phyloP scores from a whole-genome alignment of 192 early-diverging fungal species.

The Tieghemiomyces parasiticus region DNA sequence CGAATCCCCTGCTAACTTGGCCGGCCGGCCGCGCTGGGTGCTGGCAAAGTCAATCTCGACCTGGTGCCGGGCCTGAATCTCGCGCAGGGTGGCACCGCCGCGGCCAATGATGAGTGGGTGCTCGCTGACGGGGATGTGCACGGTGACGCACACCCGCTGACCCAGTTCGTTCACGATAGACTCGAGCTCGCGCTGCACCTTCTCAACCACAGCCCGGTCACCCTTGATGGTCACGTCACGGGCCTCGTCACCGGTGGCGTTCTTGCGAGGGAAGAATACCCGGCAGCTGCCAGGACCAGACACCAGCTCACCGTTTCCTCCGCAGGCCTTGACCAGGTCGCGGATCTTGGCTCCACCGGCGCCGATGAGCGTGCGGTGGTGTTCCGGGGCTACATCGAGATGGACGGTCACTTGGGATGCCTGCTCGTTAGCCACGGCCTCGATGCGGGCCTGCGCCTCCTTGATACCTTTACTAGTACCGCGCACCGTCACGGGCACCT shows the following conservation, averaged over 20 bases:
- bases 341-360: constrained; percentile 42
- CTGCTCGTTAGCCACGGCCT: constrained; percentile 41
- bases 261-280: constrained; percentile 41
- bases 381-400: constrained; percentile 29
- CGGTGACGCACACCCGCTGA: constrained; percentile 32
- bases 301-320: constrained; percentile 36
- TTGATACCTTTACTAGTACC: constrained; percentile 40
- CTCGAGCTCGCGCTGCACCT: constrained; percentile 28
- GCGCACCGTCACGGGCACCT: constrained; percentile 27
- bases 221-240: constrained; percentile 47
- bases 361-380: constrained; percentile 56
- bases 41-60: constrained; percentile 52
- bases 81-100: constrained; percentile 50
- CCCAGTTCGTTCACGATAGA: constrained; percentile 34
- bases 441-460: constrained; percentile 37
- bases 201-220: constrained; percentile 39
- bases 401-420: constrained; percentile 33
- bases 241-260: constrained; percentile 16
- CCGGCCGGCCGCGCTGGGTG: constrained; percentile 2
- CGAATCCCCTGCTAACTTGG: not conserved
- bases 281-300: constrained; percentile 29
- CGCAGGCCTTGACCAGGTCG: constrained; percentile 39
- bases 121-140: constrained; percentile 56
- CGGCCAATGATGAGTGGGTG: constrained; percentile 75
- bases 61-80: constrained; percentile 46